Evolutionary conservation across 352 stramenopile genomes (phyloP), one percentile per base, ranked within the genome.

Genomic region (Phytophthora cryptogea): DNA sequence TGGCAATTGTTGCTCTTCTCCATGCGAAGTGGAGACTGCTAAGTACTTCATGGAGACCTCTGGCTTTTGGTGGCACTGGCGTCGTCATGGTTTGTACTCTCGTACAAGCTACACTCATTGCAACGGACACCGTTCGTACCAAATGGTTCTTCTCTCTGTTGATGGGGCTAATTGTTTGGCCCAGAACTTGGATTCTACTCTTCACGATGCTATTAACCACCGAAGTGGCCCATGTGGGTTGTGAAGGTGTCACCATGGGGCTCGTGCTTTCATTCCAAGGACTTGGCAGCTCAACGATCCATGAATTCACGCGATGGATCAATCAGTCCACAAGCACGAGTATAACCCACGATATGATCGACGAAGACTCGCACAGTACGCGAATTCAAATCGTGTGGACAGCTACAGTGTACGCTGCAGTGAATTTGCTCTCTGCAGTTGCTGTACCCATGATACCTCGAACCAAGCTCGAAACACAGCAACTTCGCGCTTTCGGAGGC

Each of bases 221-320:
- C 1, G 81, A 90, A 50, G 80, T 89, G 40, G 66, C 79, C 3
- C 63, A 80, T 14, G 66, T 76, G 5, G 81, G 77, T 3, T 70
- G 63, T 8, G 78, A 89, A 52, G 81, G 78, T 5, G 75, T 76
- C 32, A 86, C 70, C 1, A 71, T 87, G 33, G 79, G 81, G 0
- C 41, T 88, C 8, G 49, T 86, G 6, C 54, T 84, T 14, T 86
- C 78, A 2, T 69, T 81, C 23, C 71, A 84, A 45, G 62, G 57
- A 26, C 67, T 89, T 30, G 60, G 66, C 3, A 67, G 44, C n/a
- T 53, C 76, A 17, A 54, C 55, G 0, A 57, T 66, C 4, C 67
- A 68, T 36, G 73, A 61, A 14, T 17, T 84, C 4, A 66, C 52
- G 0, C 16, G 53, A 3, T 59, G 55, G 46, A 57, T 85, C 8